These are phyloP conservation scores for Ustilago tritici DNA, from an alignment of 1,284 basidiomycete species.

Conservation along the genomic window DNA sequence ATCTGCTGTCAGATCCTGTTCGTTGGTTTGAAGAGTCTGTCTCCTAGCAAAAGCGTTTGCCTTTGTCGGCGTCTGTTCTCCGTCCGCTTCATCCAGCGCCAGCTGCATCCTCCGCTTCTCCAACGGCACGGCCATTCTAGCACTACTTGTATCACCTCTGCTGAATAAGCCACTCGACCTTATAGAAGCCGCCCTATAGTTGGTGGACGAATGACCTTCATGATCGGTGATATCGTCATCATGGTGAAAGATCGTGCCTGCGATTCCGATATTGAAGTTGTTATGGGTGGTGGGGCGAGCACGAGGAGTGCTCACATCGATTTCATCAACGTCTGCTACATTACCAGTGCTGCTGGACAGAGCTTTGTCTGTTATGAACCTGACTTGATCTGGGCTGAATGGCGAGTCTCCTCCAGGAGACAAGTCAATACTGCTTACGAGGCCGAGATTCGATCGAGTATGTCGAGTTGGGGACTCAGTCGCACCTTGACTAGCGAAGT, in stretches of 20 bases:
- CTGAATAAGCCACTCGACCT: not conserved
- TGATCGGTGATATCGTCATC: conserved; percentile 40
- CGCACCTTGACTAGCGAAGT: not conserved
- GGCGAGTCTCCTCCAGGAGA: not conserved
- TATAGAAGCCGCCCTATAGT: not conserved
- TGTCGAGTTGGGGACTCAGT: conserved; percentile 24
- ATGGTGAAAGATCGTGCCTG: conserved; percentile 44
- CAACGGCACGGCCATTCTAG: conserved; percentile 26
- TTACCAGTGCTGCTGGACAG: not conserved
- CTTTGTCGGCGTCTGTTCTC: conserved; percentile 48
- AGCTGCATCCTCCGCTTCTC: conserved; percentile 24
- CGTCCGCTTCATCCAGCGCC: conserved; percentile 30
- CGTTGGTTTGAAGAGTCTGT: conserved; percentile 1
- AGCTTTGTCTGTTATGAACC: not conserved
- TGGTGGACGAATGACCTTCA: conserved; percentile 18
- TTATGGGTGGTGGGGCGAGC: conserved; percentile 33
- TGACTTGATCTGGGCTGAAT: not conserved
- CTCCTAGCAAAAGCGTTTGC: conserved; percentile 12
- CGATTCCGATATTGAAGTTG: conserved; percentile 41
- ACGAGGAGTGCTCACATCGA: conserved; percentile 49
- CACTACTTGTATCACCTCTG: not conserved
- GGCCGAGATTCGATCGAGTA: conserved; percentile 19
- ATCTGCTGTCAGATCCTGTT: not conserved
- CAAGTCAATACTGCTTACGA: not conserved
- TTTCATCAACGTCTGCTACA: conserved; percentile 28